Evolutionary conservation across 768 basidiomycete genomes (phyloP), one percentile per base, ranked within the genome.

Genomic region (Phylloporus rhodoxanthus): DNA sequence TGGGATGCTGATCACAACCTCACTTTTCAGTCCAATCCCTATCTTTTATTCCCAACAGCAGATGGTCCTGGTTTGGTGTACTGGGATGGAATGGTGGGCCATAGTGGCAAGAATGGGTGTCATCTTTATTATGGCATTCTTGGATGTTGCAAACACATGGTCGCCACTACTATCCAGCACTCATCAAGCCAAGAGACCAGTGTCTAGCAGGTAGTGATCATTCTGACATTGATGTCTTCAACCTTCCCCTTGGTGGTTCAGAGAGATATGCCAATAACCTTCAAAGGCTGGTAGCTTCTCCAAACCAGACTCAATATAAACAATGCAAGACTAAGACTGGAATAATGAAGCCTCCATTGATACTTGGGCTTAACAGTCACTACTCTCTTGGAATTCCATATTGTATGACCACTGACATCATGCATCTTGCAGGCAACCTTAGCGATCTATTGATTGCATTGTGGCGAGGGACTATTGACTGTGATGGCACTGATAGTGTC

Each of bases 371-470:
- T 9, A 17, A 42, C 0, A 37, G 39, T 0, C 20, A 39, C 0
- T 43, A 26, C 2, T 61, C 45, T 0, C 61, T 75, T 8, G 57
- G 60, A 0, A 45, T 74, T 4, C 74, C 74, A 0, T 26, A 39
- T 0, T 64, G 61, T 21, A 76, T 75, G 55, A 51, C 61, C 0
- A 60, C 66, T 1, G 75, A 79, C 49, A 15, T 67, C 0, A 79
- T 79, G 75, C 72, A 76, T 52, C 59, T 72, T 1, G 43, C 45
- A 0, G 43, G 62, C 0, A 72, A 71, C 30, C 2, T 68, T 0
- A 41, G 52, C 0, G 62, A 69, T 3, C 59, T 64, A 2, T 19
- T 64, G 8, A 41, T 62, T 20, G 29, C 47, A 0, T 57, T 68
- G 1, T 67, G 65, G 58, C 55, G 23, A 23, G 23, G 23, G 23